phyloP scores from a whole-genome alignment of 2,329 filamentous ascomycete species.

The Reticulascus tulasneorum region DNA sequence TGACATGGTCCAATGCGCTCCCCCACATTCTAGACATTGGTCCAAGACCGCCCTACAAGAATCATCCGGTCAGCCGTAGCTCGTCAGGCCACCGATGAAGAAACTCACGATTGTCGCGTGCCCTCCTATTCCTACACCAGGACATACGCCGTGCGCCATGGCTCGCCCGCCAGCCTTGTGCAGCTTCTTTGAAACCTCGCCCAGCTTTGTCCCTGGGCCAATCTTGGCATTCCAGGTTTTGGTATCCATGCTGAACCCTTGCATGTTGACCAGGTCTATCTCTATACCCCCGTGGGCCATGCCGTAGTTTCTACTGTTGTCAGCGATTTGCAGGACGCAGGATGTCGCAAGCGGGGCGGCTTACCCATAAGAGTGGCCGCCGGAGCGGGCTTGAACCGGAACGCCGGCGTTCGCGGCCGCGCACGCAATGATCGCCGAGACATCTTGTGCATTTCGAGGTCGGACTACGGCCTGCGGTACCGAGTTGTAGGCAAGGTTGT shows the following conservation, averaged over 20 bases:
- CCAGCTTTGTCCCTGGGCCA: conserved; percentile 47
- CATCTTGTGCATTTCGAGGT: conserved; percentile 47
- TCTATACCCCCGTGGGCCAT: background rate
- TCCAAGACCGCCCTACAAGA: conserved; percentile 48
- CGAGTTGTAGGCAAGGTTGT: conserved; percentile 46
- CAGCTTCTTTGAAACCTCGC: conserved; percentile 45
- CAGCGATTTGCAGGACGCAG: background rate
- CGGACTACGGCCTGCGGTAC: conserved; percentile 54
- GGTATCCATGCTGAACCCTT: background rate
- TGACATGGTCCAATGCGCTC: conserved; percentile 47
- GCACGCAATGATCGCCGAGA: conserved; percentile 54
- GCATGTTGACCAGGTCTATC: too few relatives aligned
- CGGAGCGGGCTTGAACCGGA: conserved; percentile 57
- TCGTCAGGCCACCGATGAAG: too few relatives aligned
- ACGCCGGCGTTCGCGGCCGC: conserved; percentile 41
- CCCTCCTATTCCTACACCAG: conserved; percentile 53
- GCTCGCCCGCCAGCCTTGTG: conserved; percentile 48
- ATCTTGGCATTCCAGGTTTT: conserved; percentile 22
- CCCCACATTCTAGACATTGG: conserved; percentile 57
- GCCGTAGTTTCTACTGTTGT: conserved; percentile 4
- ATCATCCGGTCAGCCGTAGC: too few relatives aligned
- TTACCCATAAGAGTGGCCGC: conserved; percentile 60
- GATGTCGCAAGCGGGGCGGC: conserved; percentile 9
- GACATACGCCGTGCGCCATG: conserved; percentile 55
- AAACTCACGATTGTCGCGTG: conserved; percentile 51